A percentile compares a stretch with the other conserved stretches of the same genome.
phyloP scores from a whole-genome alignment of 352 stramenopile species.

The Albugo candida region DNA sequence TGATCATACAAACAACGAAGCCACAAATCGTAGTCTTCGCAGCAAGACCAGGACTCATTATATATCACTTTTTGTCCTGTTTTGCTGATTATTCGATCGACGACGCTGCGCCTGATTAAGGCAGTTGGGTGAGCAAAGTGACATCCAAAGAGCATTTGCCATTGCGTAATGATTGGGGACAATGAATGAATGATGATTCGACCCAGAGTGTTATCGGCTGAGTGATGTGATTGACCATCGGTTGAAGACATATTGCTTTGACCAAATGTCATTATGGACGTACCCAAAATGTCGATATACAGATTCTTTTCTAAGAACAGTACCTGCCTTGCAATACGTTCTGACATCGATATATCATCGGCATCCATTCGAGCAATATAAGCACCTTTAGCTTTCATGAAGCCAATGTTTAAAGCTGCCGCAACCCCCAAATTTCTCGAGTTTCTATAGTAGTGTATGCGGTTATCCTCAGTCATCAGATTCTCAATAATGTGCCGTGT shows the following conservation, averaged over 20 bases:
- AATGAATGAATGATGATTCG: constrained; percentile 17
- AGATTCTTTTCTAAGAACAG: constrained; percentile 17
- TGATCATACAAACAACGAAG: constrained; percentile 22
- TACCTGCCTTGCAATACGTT: constrained; percentile 35
- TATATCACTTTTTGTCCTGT: constrained; percentile 15
- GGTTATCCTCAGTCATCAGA: constrained; percentile 16
- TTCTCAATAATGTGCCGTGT: constrained; percentile 19
- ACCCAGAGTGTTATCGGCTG: no score
- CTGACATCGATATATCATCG: constrained; percentile 50
- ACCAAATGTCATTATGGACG: constrained; percentile 15
- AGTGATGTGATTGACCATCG: no score
- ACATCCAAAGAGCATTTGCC: constrained; percentile 64
- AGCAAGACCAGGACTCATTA: constrained; percentile 14
- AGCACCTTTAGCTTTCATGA: constrained; percentile 21
- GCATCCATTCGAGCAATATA: constrained; percentile 73
- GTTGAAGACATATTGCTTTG: constrained; percentile 1
- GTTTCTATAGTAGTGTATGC: constrained; percentile 24
- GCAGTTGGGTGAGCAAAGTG: constrained; percentile 59
- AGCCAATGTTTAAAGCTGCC: constrained; percentile 43
- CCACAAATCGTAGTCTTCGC: constrained; percentile 77
- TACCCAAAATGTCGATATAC: constrained; percentile 20
- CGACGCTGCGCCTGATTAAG: constrained; percentile 35
- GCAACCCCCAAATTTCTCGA: constrained; percentile 32
- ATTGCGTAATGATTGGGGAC: constrained; percentile 30
- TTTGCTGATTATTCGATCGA: constrained; percentile 12